Evolutionary conservation across 2,329 filamentous ascomycete species (phyloP).

Genomic region (Sarocladium kiliense): DNA sequence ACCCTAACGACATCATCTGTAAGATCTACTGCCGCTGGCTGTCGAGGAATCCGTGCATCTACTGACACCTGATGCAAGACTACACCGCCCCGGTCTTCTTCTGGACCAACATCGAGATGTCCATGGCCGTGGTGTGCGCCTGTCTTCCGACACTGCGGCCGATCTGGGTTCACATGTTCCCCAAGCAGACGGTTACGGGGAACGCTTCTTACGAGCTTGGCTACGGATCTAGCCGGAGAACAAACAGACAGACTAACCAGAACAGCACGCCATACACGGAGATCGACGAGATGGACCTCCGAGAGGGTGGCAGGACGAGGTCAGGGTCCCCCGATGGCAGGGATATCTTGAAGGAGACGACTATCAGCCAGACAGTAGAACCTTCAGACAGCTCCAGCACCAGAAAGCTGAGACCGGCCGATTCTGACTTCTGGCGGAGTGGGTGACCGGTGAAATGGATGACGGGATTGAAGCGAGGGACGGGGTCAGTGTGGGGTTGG

Average conservation of each 20-base stretch:
- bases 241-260: not conserved
- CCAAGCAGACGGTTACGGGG: not conserved
- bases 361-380: not conserved
- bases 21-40: not conserved
- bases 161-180: not conserved
- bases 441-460: not conserved
- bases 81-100: constrained; percentile 1
- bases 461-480: not conserved
- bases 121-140: constrained; percentile 1
- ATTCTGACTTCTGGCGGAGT: not conserved
- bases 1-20: constrained; percentile 1
- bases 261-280: not conserved
- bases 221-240: not conserved
- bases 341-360: not conserved
- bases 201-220: not conserved
- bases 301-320: not conserved
- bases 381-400: not conserved
- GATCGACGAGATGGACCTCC: not conserved
- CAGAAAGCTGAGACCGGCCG: not conserved
- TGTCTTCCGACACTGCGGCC: not conserved
- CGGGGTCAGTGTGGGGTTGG: not conserved
- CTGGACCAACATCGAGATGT: constrained; percentile 2
- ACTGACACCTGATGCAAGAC: not conserved
- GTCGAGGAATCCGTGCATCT: not conserved
- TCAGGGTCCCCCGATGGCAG: not conserved